Conservation (phyloP, 257 asterid species). For the Henckelia pumila region DNA sequence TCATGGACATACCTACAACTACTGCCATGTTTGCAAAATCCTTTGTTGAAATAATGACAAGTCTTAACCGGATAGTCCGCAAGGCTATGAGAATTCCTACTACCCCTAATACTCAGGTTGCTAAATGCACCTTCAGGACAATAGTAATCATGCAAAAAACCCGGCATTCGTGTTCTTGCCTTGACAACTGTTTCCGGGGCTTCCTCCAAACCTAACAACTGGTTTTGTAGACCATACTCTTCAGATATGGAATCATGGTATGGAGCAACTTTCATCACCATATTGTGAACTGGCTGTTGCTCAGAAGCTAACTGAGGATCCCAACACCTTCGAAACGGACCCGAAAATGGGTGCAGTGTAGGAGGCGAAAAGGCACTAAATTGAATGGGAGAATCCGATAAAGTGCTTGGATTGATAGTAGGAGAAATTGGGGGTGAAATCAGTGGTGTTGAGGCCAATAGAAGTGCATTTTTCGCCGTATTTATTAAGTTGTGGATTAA, state of each 20-base stretch:
- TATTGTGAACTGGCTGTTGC: slow-evolving; percentile 28
- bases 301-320: slow-evolving; percentile 36
- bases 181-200: slow-evolving; percentile 27
- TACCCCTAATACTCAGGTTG: slow-evolving; percentile 39
- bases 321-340: slow-evolving; percentile 37
- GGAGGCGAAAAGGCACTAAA: slow-evolving; percentile 33
- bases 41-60: slow-evolving; percentile 76
- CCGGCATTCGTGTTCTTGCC: slow-evolving; percentile 25
- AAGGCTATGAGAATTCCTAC: slow-evolving; percentile 34
- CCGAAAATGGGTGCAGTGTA: slow-evolving; percentile 37
- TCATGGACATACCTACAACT: slow-evolving; percentile 75
- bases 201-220: slow-evolving; percentile 36
- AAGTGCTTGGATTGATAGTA: slow-evolving; percentile 33
- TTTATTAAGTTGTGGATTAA: slow-evolving; percentile 51
- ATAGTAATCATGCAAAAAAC: slow-evolving; percentile 35
- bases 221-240: slow-evolving; percentile 28
- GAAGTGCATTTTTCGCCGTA: slow-evolving; percentile 40
- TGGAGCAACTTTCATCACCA: slow-evolving; percentile 29
- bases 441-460: slow-evolving; percentile 33
- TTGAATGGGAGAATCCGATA: slow-evolving; percentile 41
- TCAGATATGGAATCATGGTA: slow-evolving; percentile 36
- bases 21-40: slow-evolving; percentile 82
- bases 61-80: slow-evolving; percentile 50
- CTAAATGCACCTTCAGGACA: slow-evolving; percentile 40
- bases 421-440: slow-evolving; percentile 69